These are phyloP conservation scores for Phlebiopsis flavidoalba DNA, from an alignment of 768 basidiomycete genomes.

Conservation along the genomic window DNA sequence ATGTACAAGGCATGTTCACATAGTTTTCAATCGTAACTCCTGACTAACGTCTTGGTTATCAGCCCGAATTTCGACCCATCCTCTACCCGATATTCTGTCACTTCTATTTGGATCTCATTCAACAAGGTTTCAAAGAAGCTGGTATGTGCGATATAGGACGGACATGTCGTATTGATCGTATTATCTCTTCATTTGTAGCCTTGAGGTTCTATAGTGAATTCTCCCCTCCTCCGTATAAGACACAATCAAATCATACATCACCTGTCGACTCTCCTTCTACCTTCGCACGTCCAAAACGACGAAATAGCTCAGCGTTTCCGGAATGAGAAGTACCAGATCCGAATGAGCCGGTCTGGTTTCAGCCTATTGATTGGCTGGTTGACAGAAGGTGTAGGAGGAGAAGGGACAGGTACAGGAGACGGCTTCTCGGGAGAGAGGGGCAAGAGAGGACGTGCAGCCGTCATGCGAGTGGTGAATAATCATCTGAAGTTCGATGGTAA, in stretches of 20 bases:
- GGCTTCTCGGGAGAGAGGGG: slow-evolving; percentile 81
- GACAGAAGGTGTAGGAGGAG: slow-evolving; percentile 86
- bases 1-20: slow-evolving; percentile 74
- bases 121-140: slow-evolving; percentile 85
- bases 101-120: slow-evolving; percentile 92
- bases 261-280: slow-evolving; percentile 74
- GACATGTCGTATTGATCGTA: not conserved
- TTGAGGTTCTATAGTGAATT: slow-evolving; percentile 70
- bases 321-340: slow-evolving; percentile 85
- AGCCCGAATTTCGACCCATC: slow-evolving; percentile 94
- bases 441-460: slow-evolving; percentile 79
- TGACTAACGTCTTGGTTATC: not conserved
- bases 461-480: slow-evolving; percentile 93
- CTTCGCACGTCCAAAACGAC: slow-evolving; percentile 80
- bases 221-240: slow-evolving; percentile 56
- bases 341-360: slow-evolving; percentile 89
- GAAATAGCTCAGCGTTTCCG: slow-evolving; percentile 80
- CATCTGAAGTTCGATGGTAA: slow-evolving; percentile 87
- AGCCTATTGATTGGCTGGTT: slow-evolving; percentile 92
- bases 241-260: slow-evolving; percentile 72
- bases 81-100: slow-evolving; percentile 96
- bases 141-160: slow-evolving; percentile 44
- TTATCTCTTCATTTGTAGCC: slow-evolving; percentile 38
- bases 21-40: not conserved
- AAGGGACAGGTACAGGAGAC: slow-evolving; percentile 72